A percentile compares a stretch with the other conserved stretches of the same genome.
phyloP scores from a whole-genome alignment of 2,329 filamentous ascomycete genomes.

The Beauveria australis region DNA sequence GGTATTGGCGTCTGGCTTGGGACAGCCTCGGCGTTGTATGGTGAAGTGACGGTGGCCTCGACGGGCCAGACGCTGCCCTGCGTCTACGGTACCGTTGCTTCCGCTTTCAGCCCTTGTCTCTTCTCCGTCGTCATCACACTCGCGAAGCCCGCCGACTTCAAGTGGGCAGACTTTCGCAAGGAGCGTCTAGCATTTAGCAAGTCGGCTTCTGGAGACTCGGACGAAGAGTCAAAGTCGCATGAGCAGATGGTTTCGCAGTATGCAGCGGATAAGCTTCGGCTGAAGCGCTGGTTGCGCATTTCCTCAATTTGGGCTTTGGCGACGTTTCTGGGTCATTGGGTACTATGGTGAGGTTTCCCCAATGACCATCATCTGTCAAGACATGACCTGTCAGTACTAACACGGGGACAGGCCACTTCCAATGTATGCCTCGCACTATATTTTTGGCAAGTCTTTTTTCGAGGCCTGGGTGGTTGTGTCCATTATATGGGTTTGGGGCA shows the following conservation, averaged over 20 bases:
- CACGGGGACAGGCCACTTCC: slow-evolving; percentile 32
- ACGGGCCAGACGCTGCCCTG: slow-evolving; percentile 43
- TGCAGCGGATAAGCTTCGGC: slow-evolving; percentile 23
- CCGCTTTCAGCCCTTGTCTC: slow-evolving; percentile 30
- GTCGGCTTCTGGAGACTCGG: slow-evolving; percentile 11
- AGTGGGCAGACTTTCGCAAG: slow-evolving; percentile 32
- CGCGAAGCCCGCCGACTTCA: slow-evolving; percentile 31
- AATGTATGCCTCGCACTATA: slow-evolving; percentile 44
- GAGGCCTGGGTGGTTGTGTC: slow-evolving; percentile 41
- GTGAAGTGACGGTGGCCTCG: slow-evolving; percentile 37
- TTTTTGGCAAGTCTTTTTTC: slow-evolving; percentile 41
- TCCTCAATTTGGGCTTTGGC: slow-evolving; percentile 37
- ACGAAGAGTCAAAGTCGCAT: slow-evolving; percentile 17
- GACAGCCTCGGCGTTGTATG: slow-evolving; percentile 36
- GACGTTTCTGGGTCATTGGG: slow-evolving; percentile 45
- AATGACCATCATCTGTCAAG: not conserved
- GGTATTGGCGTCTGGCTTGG: slow-evolving; percentile 46
- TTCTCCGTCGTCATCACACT: slow-evolving; percentile 41
- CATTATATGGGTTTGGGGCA: slow-evolving; percentile 46
- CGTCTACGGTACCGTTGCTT: slow-evolving; percentile 44
- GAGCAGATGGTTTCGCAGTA: slow-evolving; percentile 20
- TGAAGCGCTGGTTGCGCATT: slow-evolving; percentile 39
- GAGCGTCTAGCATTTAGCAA: slow-evolving; percentile 31
- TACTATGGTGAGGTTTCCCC: slow-evolving; percentile 34
- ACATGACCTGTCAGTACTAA: not conserved